phyloP scores from a whole-genome alignment of 805 yeast genomes.

The Dipodascus geniculatus region DNA sequence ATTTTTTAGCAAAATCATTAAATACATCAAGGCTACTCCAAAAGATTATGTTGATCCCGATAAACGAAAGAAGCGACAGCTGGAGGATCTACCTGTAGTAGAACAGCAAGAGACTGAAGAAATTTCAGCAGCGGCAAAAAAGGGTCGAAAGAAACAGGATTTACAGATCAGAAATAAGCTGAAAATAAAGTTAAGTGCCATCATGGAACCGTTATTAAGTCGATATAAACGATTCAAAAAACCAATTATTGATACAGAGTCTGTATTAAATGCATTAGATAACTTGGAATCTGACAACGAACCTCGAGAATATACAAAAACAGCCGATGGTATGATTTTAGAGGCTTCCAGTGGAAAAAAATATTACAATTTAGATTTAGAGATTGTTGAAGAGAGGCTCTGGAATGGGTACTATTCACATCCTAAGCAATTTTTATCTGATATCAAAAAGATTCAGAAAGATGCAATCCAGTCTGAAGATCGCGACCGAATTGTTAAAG shows the following conservation, averaged over 20 bases:
- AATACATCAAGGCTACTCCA: slow-evolving; percentile 57
- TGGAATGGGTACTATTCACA: slow-evolving; percentile 96
- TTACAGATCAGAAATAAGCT: slow-evolving; percentile 73
- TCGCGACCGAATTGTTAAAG: slow-evolving; percentile 66
- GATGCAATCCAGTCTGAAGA: slow-evolving; percentile 71
- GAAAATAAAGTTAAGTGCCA: slow-evolving; percentile 72
- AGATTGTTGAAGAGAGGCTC: slow-evolving; percentile 82
- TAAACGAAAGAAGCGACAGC: slow-evolving; percentile 29
- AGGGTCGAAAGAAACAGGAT: slow-evolving; percentile 43
- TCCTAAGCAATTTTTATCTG: slow-evolving; percentile 80
- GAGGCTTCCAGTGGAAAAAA: slow-evolving; percentile 64
- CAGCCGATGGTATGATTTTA: slow-evolving; percentile 63
- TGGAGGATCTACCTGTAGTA: slow-evolving; percentile 31
- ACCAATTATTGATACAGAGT: slow-evolving; percentile 74
- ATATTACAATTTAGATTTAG: slow-evolving; percentile 83
- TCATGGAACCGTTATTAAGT: slow-evolving; percentile 81
- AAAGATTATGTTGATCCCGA: slow-evolving; percentile 53
- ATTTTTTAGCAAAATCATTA: slow-evolving; percentile 46
- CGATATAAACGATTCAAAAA: slow-evolving; percentile 84
- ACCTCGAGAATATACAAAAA: slow-evolving; percentile 27
- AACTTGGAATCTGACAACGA: slow-evolving; percentile 28
- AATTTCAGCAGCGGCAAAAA: slow-evolving; percentile 28
- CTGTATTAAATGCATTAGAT: slow-evolving; percentile 68
- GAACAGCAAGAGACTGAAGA: slow-evolving; percentile 24
- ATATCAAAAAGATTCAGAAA: slow-evolving; percentile 68